Evolutionary conservation across 2,329 filamentous ascomycete genomes (phyloP).

Genomic region (Microcera coccophila): DNA sequence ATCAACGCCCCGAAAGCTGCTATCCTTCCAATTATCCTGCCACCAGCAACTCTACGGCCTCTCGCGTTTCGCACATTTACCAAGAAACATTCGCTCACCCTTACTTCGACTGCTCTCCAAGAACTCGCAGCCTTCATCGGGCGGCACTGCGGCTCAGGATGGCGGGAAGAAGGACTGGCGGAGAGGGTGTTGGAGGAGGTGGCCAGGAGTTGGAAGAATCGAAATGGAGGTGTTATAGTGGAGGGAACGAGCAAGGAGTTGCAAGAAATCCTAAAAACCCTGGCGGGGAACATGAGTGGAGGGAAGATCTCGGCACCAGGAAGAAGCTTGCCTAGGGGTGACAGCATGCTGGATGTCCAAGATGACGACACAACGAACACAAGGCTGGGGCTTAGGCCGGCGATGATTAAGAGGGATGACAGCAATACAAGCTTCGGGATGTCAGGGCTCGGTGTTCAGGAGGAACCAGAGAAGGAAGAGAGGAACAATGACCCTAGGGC

Average conservation of each 20-base stretch:
- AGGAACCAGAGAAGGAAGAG: constrained; percentile 57
- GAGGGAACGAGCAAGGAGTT: constrained; percentile 74
- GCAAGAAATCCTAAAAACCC: constrained; percentile 73
- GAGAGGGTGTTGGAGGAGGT: constrained; percentile 91
- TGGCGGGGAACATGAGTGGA: constrained; percentile 88
- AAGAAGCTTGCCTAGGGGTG: constrained; percentile 51
- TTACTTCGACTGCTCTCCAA: constrained; percentile 82
- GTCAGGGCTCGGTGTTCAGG: constrained; percentile 49
- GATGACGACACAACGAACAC: constrained; percentile 53
- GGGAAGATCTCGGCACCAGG: constrained; percentile 60
- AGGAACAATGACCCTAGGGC: constrained; percentile 64
- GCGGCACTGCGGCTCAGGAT: constrained; percentile 89
- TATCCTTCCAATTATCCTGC: constrained; percentile 84
- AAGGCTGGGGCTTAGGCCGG: constrained; percentile 50
- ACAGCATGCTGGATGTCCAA: constrained; percentile 59
- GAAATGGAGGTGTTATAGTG: constrained; percentile 85
- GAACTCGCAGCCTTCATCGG: constrained; percentile 86
- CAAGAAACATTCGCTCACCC: constrained; percentile 92
- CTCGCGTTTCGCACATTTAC: constrained; percentile 94
- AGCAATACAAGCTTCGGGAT: constrained; percentile 63
- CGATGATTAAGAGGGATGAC: constrained; percentile 51
- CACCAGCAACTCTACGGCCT: constrained; percentile 79
- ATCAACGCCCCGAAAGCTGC: constrained; percentile 53
- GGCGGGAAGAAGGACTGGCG: constrained; percentile 90
- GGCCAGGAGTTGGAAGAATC: constrained; percentile 85